phyloP scores from a whole-genome alignment of 139 green algal genomes.

The Chlamydomonas eustigma region DNA sequence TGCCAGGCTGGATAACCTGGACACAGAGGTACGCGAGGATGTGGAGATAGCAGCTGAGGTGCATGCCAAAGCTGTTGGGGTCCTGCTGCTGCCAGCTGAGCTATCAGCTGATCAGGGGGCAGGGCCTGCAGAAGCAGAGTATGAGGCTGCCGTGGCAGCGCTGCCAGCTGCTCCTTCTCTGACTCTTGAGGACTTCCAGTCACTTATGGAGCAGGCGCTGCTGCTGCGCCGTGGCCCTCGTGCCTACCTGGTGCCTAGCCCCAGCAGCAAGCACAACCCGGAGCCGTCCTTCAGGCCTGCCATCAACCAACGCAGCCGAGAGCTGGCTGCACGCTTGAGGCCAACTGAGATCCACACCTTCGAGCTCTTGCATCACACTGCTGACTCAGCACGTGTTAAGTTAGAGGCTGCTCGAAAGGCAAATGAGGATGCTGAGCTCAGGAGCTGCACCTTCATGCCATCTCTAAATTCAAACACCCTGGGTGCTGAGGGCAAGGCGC shows the following conservation, averaged over 20 bases:
- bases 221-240: constrained; percentile 26
- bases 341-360: constrained; percentile 26
- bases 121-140: too few species aligned
- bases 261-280: neutral
- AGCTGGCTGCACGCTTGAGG: constrained; percentile 44
- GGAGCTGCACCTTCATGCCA: neutral
- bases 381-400: neutral
- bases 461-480: constrained; percentile 4
- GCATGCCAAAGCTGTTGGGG: constrained; percentile 3
- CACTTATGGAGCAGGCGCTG: constrained; percentile 63
- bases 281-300: constrained; percentile 52
- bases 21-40: constrained; percentile 54
- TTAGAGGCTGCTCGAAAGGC: neutral
- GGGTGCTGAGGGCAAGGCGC: constrained; percentile 2
- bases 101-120: neutral
- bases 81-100: constrained; percentile 3
- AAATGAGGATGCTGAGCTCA: neutral
- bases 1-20: constrained; percentile 44
- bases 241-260: constrained; percentile 63
- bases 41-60: constrained; percentile 42
- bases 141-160: neutral
- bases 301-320: constrained; percentile 51
- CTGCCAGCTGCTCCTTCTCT: constrained; percentile 4
- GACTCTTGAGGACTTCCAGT: constrained; percentile 34
- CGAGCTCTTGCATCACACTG: constrained; percentile 33